A percentile compares a stretch with the other conserved stretches of the same genome.
Evolutionary conservation across 345 rosid species (phyloP).

Genomic region (Eucalyptus tenuipes): DNA sequence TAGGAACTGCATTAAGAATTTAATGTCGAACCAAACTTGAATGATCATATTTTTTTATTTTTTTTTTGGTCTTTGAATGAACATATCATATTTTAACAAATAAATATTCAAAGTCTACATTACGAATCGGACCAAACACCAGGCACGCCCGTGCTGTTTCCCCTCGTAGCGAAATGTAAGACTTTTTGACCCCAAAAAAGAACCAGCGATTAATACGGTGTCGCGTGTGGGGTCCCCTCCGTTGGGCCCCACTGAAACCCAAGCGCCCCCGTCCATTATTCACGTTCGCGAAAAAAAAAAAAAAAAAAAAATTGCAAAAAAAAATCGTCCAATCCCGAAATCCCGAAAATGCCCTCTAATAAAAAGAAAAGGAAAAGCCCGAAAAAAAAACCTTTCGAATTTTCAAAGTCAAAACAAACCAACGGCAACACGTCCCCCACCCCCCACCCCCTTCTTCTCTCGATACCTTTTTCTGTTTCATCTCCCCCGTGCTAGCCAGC

Average conservation of each 20-base stretch:
- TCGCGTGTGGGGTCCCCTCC: no score
- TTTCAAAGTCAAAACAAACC: neutral
- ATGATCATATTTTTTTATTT: neutral
- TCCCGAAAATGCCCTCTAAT: neutral
- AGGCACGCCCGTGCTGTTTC: neutral
- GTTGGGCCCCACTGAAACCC: neutral
- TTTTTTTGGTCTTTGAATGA: no score
- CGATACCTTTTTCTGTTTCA: neutral
- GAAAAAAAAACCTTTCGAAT: neutral
- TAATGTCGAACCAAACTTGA: no score
- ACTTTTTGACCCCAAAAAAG: neutral
- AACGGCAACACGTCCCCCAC: neutral
- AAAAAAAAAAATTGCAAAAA: neutral
- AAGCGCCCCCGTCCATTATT: neutral
- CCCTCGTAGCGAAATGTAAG: neutral
- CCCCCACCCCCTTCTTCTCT: neutral
- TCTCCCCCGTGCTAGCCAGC: neutral
- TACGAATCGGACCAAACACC: neutral
- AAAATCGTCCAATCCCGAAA: no score
- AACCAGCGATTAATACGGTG: neutral
- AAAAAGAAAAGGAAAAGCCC: no score
- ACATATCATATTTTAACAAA: neutral
- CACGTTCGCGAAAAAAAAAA: neutral
- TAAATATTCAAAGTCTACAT: no score
- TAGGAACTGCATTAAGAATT: no score